These are phyloP conservation scores for Mucor indicus DNA, from an alignment of 371 early-diverging fungal species.

Conservation along the genomic window DNA sequence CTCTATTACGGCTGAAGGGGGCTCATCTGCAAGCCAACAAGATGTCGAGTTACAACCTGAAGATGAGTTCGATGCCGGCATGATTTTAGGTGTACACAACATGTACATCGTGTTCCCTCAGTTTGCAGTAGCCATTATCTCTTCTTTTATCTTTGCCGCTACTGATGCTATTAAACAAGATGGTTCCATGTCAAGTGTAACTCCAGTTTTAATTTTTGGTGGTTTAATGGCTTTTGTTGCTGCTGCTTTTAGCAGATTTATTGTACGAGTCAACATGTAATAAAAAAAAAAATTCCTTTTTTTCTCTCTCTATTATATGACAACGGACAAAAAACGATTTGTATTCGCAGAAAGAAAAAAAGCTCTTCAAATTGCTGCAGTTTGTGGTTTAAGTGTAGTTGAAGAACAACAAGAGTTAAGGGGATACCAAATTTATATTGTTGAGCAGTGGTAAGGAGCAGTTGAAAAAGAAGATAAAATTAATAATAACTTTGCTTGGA, in stretches of 20 bases:
- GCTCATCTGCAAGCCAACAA: background rate
- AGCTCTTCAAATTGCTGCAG: conserved; percentile 44
- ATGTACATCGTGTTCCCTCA: conserved; percentile 85
- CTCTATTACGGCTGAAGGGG: background rate
- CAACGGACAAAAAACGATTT: conserved; percentile 38
- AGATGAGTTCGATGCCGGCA: conserved; percentile 60
- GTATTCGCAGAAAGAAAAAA: conserved; percentile 57
- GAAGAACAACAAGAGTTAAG: conserved; percentile 40
- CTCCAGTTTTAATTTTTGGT: conserved; percentile 59
- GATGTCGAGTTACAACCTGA: conserved; percentile 23
- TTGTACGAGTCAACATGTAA: conserved; percentile 28
- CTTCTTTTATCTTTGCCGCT: conserved; percentile 51
- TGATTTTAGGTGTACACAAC: conserved; percentile 81
- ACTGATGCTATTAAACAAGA: conserved; percentile 29
- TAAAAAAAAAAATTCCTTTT: background rate
- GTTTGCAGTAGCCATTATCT: conserved; percentile 58
- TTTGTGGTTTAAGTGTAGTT: conserved; percentile 49
- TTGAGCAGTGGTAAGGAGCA: conserved; percentile 65
- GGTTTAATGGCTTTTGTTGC: conserved; percentile 64
- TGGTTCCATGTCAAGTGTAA: conserved; percentile 36
- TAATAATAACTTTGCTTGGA: background rate
- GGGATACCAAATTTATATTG: conserved; percentile 67
- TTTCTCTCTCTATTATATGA: background rate
- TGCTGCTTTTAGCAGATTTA: conserved; percentile 48
- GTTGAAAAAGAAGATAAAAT: background rate